Conservation (phyloP, 306 rosid genomes). For the Dryas alaskensis region DNA sequence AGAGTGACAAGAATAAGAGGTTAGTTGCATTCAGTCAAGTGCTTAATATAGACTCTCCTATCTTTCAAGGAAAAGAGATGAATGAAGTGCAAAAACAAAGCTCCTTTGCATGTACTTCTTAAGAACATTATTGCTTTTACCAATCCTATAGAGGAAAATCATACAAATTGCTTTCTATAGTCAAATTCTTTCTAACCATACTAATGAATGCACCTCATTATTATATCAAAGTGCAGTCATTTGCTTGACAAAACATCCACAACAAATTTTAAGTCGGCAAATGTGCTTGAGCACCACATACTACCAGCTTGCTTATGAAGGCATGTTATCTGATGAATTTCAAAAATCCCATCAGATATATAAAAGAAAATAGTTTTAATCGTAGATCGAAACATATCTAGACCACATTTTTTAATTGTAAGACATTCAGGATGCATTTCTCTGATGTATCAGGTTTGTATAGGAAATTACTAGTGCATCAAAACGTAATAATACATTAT, state of each 20-base stretch:
- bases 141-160: background rate
- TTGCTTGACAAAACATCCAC: slow-evolving; percentile 1
- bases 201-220: slow-evolving; percentile 2
- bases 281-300: background rate
- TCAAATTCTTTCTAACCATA: background rate
- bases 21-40: slow-evolving; percentile 20
- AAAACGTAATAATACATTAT: background rate
- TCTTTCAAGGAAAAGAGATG: background rate
- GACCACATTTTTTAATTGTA: background rate
- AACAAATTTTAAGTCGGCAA: background rate
- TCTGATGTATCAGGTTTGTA: background rate
- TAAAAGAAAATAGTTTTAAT: background rate
- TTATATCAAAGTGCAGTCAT: background rate
- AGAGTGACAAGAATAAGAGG: slow-evolving; percentile 26
- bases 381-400: background rate
- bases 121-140: background rate
- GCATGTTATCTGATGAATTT: background rate
- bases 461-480: background rate
- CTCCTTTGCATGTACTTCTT: background rate
- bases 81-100: background rate
- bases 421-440: background rate
- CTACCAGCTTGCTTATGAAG: background rate
- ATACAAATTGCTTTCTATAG: background rate
- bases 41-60: background rate
- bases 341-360: background rate